These are phyloP conservation scores for Venturiaceae sp. DNA, from an alignment of 2,329 filamentous ascomycete genomes.

Conservation along the genomic window DNA sequence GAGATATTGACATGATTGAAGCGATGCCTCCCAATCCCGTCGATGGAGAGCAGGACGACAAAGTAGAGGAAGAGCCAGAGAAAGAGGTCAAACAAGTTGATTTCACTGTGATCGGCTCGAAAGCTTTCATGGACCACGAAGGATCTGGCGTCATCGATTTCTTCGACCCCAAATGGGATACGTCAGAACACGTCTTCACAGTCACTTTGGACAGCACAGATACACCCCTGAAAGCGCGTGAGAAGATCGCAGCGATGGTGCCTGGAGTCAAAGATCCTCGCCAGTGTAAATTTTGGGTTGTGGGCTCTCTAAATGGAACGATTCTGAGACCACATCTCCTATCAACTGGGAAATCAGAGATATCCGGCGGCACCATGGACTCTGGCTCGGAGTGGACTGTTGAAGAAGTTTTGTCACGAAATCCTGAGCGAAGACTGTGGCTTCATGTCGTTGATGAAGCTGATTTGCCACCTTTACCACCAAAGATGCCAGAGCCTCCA, in stretches of 20 bases:
- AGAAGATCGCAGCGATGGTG: slow-evolving; percentile 7
- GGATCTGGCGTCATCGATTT: slow-evolving; percentile 26
- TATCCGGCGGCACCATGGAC: background rate
- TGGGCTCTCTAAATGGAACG: slow-evolving; percentile 20
- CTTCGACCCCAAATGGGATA: slow-evolving; percentile 14
- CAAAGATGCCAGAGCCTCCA: background rate
- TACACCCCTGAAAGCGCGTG: slow-evolving; percentile 1
- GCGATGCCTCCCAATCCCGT: background rate
- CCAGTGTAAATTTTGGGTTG: slow-evolving; percentile 30
- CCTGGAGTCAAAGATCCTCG: slow-evolving; percentile 22
- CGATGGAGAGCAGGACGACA: slow-evolving; percentile 6
- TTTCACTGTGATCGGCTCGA: slow-evolving; percentile 24
- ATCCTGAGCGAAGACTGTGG: slow-evolving; percentile 6
- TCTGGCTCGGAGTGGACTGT: slow-evolving; percentile 4
- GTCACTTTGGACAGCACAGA: slow-evolving; percentile 1
- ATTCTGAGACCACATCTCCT: background rate
- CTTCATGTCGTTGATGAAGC: slow-evolving; percentile 14
- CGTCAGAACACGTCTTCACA: slow-evolving; percentile 6
- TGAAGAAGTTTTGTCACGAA: background rate
- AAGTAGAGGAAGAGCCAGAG: background rate
- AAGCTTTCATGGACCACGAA: slow-evolving; percentile 22
- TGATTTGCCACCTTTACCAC: slow-evolving; percentile 7
- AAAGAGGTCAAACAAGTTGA: slow-evolving; percentile 18
- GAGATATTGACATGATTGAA: background rate
- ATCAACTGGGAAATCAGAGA: background rate